Conservation (phyloP, 2,329 filamentous ascomycete genomes). For the Tricladium varicosporioides region DNA sequence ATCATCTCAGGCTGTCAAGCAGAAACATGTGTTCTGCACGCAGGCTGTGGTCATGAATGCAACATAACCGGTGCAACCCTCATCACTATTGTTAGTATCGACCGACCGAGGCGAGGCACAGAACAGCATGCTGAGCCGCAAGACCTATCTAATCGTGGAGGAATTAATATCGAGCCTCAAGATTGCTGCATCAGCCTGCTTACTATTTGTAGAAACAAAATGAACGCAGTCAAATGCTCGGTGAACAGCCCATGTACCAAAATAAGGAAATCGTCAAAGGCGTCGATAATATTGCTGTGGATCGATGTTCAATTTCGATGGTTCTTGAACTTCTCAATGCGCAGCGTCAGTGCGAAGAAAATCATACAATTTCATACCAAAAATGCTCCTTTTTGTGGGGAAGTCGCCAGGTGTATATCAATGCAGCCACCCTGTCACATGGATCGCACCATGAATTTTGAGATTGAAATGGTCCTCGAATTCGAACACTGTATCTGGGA, state of each 20-base stretch:
- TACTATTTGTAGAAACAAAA: not conserved
- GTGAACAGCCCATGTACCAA: not conserved
- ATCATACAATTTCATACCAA: not conserved
- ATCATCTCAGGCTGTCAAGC: not conserved
- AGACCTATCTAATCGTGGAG: not conserved
- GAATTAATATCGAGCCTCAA: not conserved
- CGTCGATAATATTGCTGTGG: slow-evolving; percentile 4
- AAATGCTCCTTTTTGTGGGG: slow-evolving; percentile 10
- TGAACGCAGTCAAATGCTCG: no score
- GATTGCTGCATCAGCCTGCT: slow-evolving; percentile 2
- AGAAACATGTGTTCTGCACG: slow-evolving; percentile 2
- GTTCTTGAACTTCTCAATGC: slow-evolving; percentile 4
- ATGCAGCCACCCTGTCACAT: slow-evolving; percentile 9
- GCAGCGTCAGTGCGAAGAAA: slow-evolving; percentile 14
- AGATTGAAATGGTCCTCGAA: slow-evolving; percentile 11
- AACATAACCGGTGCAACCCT: not conserved
- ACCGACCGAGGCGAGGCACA: not conserved
- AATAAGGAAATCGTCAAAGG: not conserved
- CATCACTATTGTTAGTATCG: not conserved
- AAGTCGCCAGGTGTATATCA: slow-evolving; percentile 10
- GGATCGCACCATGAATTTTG: slow-evolving; percentile 6
- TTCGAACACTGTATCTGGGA: slow-evolving; percentile 7
- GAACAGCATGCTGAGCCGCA: not conserved
- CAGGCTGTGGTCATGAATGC: not conserved
- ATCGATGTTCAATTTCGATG: slow-evolving; percentile 2